phyloP scores from a whole-genome alignment of 208 protist species.

The Jaenimonas drosophilae region DNA sequence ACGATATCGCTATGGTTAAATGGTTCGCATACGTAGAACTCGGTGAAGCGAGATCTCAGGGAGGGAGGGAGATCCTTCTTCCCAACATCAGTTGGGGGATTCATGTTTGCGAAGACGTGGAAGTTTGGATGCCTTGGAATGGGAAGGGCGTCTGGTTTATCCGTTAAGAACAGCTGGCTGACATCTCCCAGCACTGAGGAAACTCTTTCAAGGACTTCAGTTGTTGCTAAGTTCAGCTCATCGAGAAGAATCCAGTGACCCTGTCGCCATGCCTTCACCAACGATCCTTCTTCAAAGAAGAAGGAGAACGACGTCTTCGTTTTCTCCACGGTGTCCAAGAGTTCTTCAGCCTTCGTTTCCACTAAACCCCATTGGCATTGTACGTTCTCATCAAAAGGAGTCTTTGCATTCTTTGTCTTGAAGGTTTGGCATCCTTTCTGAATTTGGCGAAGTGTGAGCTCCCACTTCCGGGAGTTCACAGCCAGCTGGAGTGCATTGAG shows the following conservation, averaged over 20 bases:
- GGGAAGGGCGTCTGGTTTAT: conserved; percentile 49
- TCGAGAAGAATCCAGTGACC: conserved; percentile 99
- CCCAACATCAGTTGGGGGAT: conserved; percentile 99
- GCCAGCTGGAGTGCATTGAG: conserved; percentile 50
- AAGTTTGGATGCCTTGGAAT: conserved; percentile 96
- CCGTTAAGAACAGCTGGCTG: conserved; percentile 72
- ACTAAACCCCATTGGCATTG: conserved; percentile 49
- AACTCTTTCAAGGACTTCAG: conserved; percentile 96
- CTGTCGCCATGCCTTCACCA: conserved; percentile 93
- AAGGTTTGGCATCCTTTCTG: conserved; percentile 69
- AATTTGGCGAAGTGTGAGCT: conserved; percentile 47
- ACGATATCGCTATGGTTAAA: conserved; percentile 91
- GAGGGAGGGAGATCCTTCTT: conserved; percentile 97
- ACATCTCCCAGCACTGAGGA: conserved; percentile 92
- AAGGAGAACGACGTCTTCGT: conserved; percentile 93
- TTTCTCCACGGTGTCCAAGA: conserved; percentile 41
- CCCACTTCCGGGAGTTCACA: conserved; percentile 54
- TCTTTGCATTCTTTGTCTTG: conserved; percentile 32
- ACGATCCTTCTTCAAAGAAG: conserved; percentile 96
- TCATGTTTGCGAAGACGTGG: conserved; percentile 99
- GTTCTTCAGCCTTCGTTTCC: conserved; percentile 24
- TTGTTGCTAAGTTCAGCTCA: conserved; percentile 99
- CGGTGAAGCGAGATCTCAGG: conserved; percentile 95
- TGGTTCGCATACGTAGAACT: conserved; percentile 98
- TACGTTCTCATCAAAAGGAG: conserved; percentile 13